Conservation (phyloP, 192 early-diverging fungal genomes). For the Umbelopsis sp. region DNA sequence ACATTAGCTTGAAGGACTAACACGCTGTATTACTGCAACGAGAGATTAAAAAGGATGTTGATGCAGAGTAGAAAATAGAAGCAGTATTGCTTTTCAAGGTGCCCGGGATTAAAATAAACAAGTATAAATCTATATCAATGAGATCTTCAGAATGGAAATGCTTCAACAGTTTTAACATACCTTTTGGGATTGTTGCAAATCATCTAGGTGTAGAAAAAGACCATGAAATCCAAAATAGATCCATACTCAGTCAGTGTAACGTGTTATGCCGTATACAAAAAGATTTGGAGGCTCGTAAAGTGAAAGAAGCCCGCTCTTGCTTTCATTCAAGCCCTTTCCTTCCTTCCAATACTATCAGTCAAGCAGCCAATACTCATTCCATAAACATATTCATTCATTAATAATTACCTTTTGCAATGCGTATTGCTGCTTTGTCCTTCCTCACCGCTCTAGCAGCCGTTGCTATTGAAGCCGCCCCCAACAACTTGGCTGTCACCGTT, state of each 20-base stretch:
- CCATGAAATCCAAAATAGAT: slow-evolving; percentile 2
- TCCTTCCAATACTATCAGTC: not conserved
- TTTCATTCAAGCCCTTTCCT: not conserved
- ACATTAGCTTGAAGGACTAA: too few species aligned
- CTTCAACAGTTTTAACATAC: not conserved
- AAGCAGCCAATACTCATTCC: not conserved
- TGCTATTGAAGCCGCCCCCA: slow-evolving; percentile 4
- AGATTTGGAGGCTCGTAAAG: not conserved
- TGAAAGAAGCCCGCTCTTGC: not conserved
- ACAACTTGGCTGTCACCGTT: slow-evolving; percentile 14
- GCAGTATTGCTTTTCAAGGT: not conserved
- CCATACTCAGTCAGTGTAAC: slow-evolving; percentile 9
- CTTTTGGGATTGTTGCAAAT: not conserved
- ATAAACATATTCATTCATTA: not conserved
- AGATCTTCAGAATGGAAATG: not conserved
- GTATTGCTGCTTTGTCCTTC: not conserved
- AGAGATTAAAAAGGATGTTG: too few species aligned
- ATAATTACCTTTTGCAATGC: not conserved
- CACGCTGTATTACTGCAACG: too few species aligned
- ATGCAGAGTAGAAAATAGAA: not conserved
- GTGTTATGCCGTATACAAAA: not conserved
- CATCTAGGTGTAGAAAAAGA: not conserved
- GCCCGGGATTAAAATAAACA: not conserved
- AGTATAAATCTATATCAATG: not conserved
- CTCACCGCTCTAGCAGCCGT: slow-evolving; percentile 3